These are phyloP conservation scores for Paramecium biaurelia DNA, from an alignment of 73 alveolate genomes.

Conservation along the genomic window DNA sequence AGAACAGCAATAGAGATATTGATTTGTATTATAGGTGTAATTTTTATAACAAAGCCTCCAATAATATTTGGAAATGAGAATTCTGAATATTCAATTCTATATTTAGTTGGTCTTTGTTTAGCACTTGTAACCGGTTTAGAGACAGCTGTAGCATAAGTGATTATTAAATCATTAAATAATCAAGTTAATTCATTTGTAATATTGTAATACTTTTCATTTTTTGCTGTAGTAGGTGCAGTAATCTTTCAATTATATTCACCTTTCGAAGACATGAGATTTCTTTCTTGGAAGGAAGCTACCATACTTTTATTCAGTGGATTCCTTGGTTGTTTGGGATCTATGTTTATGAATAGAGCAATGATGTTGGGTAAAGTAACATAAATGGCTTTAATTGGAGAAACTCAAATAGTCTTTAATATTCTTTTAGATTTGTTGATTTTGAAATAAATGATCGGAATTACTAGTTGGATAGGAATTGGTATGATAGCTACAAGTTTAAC, in stretches of 20 bases:
- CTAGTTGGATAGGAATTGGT: not conserved
- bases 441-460: not conserved
- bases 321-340: not conserved
- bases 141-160: not conserved
- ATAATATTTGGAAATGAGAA: not conserved
- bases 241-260: constrained; percentile 17
- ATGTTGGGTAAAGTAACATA: not conserved
- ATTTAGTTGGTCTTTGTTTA: not conserved
- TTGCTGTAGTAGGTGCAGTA: not conserved
- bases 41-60: constrained; percentile 14
- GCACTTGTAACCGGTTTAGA: not conserved
- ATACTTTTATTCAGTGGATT: not conserved
- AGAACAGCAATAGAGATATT: not conserved
- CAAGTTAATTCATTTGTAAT: constrained; percentile 16
- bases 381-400: not conserved
- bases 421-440: not conserved
- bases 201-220: constrained; percentile 1
- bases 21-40: not conserved
- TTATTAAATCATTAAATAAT: constrained; percentile 5
- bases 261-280: not conserved
- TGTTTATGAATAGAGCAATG: constrained; percentile 39
- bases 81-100: not conserved
- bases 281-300: not conserved
- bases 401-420: not conserved
- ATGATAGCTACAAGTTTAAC: not conserved